Base-by-base conservation (phyloP, 306 rosid species). In the Sicyos edulis region DNA sequence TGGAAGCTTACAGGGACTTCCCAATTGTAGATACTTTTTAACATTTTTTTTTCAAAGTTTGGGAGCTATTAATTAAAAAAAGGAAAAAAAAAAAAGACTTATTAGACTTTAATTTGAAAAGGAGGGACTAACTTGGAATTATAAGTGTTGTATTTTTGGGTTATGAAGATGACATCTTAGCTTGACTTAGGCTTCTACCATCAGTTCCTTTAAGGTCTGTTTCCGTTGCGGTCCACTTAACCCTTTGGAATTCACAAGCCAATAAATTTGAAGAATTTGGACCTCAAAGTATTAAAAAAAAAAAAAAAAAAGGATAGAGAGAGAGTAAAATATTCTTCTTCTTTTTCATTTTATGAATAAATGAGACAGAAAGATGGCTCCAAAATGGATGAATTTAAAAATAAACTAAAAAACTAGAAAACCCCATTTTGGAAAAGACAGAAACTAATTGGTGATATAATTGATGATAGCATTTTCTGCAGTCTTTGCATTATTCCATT, bases 151-250 rank as follows among this genome's bases (percentile, higher is more conserved):
- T n/a, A n/a, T 32, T 32, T 2, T 32, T 2, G 37, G 37, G 37
- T 32, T 32, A 2, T 32, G 37, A 37, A 65, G 34, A 65, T 65
- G 54, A n/a, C 19, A 65, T 20, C 45, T n/a, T 63, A 63, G 10
- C 45, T 40, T 40, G 4, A 37, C 8, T n/a, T 65, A 54, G 71
- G 37, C 54, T 19, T 19, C 11, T 44, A 10, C 34, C 34, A 65
- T 65, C 8, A 10, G 24, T 65, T 65, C 71, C 37, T 42, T 44
- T 65, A 12, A 11, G n/a, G 34, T 65, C 17, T 65, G 54, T 65
- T 44, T 65, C 54, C 44, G 54, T 65, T 26, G 34, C 44, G 71
- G 71, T 54, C 71, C 71, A 65, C 32, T 65, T n/a, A 10, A 42
- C 17, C 17, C 32, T 42, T 42, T 65, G 54, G 54, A 42, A 65